Conservation (phyloP, 148 eudicot genomes). For the Simmondsia chinensis region DNA sequence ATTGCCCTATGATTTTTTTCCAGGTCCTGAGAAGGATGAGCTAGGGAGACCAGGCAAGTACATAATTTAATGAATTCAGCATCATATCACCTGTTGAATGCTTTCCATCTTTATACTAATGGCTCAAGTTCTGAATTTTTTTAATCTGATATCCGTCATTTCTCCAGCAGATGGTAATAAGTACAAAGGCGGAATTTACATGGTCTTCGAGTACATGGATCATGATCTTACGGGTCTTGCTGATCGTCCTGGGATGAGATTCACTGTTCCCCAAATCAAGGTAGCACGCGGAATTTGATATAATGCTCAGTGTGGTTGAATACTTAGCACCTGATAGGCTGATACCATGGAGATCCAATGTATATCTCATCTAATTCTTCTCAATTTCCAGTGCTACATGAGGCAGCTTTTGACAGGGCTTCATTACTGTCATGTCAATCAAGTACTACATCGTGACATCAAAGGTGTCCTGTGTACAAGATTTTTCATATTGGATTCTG, state of each 20-base stretch:
- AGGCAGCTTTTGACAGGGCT: constrained; percentile 89
- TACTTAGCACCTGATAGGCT: no score
- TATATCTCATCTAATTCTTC: no score
- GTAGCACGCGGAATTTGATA: no score
- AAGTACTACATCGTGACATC: constrained; percentile 88
- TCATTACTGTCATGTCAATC: constrained; percentile 89
- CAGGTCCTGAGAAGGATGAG: constrained; percentile 54
- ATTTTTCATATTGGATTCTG: no score
- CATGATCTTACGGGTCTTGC: constrained; percentile 75
- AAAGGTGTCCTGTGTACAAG: constrained; percentile 77
- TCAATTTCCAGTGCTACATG: constrained; percentile 64
- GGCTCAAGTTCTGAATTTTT: no score
- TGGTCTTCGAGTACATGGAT: constrained; percentile 95
- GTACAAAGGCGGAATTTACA: constrained; percentile 68
- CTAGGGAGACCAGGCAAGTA: constrained; percentile 44
- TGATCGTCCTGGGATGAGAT: constrained; percentile 74
- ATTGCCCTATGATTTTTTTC: neutral
- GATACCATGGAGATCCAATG: no score
- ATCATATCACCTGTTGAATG: no score
- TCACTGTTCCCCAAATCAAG: constrained; percentile 60
- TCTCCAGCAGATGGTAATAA: constrained; percentile 40
- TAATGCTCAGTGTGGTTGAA: no score
- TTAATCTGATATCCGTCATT: neutral
- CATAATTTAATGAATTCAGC: no score
- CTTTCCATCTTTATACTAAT: no score